Evolutionary conservation across 352 stramenopile genomes (phyloP), one percentile per base, ranked within the genome.

Genomic region (Globisporangium parvum): DNA sequence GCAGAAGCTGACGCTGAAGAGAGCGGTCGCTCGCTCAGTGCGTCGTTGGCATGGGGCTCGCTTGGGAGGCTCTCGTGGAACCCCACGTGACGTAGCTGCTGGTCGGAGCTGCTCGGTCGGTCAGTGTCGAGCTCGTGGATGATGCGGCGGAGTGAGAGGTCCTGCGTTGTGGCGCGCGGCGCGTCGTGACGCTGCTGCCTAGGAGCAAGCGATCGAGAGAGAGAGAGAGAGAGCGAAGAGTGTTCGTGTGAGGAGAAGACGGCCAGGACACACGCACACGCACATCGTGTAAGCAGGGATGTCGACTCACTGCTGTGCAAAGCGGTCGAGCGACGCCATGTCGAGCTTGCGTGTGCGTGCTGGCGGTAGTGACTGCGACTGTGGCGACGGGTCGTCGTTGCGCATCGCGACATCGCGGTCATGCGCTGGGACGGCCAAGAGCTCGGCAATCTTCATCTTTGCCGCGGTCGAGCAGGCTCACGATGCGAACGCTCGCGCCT

Each of bases 301-400:
- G n/a, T n/a, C n/a, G n/a, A 77, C 65, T 65, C 57, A 69, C 31
- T 55, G 55, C 33, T 62, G 56, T 21, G 69, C 49, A 28, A 75
- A 80, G 10, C 71, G 60, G 49, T 81, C 73, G 20, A 82, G 70
- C 47, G 75, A 82, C 51, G 71, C 67, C 73, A 86, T 87, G 66
- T 82, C 64, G 67, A 82, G 68, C 39, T 44, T 61, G 53, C 2
- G 49, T 44, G 33, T 6, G 12, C 20, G 17, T 44, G 24, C 18
- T 35, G 41, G 26, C 20, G 28, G 5, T 35, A n/a, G n/a, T n/a
- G n/a, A n/a, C n/a, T n/a, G n/a, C n/a, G 63, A 53, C 40, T 47
- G 31, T 35, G 31, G 6, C 31, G 31, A 9, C 31, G 5, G 31
- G 31, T 35, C 31, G 10, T 10, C 31, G 31, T 37, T 8, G 31